Conservation (phyloP, 192 early-diverging fungal genomes). For the Backusella australiensis region DNA sequence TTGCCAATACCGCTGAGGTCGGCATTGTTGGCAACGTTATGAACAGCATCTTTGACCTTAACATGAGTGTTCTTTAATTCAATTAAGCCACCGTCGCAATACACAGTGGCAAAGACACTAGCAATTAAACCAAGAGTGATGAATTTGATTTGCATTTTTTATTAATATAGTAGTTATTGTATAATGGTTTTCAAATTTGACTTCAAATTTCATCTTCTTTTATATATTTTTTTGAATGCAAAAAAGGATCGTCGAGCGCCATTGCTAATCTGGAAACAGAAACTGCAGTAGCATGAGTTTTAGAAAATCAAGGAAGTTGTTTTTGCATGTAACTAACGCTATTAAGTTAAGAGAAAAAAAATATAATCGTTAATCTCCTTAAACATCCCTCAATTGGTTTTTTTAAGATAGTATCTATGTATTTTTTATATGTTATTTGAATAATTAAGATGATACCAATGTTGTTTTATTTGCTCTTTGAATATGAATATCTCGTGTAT, state of each 20-base stretch:
- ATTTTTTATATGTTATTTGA: not conserved
- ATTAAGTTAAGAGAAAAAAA: not conserved
- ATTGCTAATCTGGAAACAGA: not conserved
- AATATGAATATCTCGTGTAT: not conserved
- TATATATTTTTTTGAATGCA: not conserved
- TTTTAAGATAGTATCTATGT: not conserved
- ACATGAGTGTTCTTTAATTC: not conserved
- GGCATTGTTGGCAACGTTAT: not conserved
- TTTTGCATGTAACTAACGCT: not conserved
- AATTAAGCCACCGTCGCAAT: not conserved
- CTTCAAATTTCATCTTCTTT: not conserved
- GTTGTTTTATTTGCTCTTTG: not conserved
- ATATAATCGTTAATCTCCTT: not conserved
- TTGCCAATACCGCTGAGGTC: not conserved
- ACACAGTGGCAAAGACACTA: not conserved
- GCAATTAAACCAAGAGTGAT: slow-evolving; percentile 13
- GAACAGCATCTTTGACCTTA: too few species aligned
- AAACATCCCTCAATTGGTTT: not conserved
- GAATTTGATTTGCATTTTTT: slow-evolving; percentile 2
- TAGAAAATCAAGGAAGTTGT: not conserved
- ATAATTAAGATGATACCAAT: not conserved
- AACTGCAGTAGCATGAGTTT: slow-evolving; percentile 5
- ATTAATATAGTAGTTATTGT: not conserved
- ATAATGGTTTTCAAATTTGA: not conserved
- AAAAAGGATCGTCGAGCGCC: not conserved